Base-by-base conservation (phyloP, 495 filamentous ascomycete genomes). In the Annulohypoxylon bovei region DNA sequence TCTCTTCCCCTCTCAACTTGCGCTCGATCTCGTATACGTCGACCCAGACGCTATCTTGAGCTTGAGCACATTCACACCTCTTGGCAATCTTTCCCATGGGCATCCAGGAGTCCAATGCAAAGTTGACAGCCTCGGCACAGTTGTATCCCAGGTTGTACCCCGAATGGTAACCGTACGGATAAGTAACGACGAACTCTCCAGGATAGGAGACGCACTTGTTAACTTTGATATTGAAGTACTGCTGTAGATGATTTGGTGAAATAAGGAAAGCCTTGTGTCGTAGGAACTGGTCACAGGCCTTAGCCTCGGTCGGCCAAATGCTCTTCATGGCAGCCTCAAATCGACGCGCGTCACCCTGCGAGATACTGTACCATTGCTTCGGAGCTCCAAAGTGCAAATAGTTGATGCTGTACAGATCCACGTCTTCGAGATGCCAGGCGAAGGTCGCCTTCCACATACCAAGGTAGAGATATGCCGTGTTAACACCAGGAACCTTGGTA, bases 371-470 rank as follows among this genome's bases (percentile, higher is more conserved):
- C 95, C 95, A 99, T 76, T 99, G 95, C 78, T 99, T 99, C 4
- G 95, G 95, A 9, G 95, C 95, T 44, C 95, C 95, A 77, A 99
- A 99, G 76, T 99, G 95, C 65, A 99, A 94, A 78, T 97, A 99
- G 82, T 99, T 99, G 84, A 99, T 99, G 81, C 94, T 98, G 86
- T 98, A 98, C 1, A 99, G 87, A 81, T 99, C 95, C 58, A 99
- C 94, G 81, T 99, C 95, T 75, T 99, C 95, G 39, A 99, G 82
- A 87, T 99, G 95, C 95, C 95, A 99, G 8, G 95, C 95, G 76
- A 99, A 99, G 1, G 95, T 98, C 18, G 95, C 95, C 75, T 98
- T 99, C 95, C 95, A 99, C 96, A 98, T 98, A 18, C 95, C 95
- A 44, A 98, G 83, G 68, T 99, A 99, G 9, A 99, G 85, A 78